phyloP scores from a whole-genome alignment of 2,329 filamentous ascomycete genomes.

The Aureobasidium sp. region DNA sequence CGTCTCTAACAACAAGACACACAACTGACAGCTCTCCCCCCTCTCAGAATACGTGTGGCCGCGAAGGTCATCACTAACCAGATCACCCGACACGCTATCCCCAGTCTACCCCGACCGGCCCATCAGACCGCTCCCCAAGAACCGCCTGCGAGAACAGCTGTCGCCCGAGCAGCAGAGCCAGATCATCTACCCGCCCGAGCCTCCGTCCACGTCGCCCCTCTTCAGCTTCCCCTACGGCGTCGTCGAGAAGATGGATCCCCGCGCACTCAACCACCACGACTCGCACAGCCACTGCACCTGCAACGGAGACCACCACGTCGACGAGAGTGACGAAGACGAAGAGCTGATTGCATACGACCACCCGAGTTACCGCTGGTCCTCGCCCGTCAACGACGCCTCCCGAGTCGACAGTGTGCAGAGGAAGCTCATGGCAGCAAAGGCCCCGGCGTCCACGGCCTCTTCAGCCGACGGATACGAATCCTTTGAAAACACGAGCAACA shows the following conservation, averaged over 20 bases:
- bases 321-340: constrained; percentile 58
- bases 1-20: neutral
- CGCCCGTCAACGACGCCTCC: constrained; percentile 23
- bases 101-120: constrained; percentile 79
- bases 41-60: constrained; percentile 13
- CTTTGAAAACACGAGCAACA: constrained; percentile 97
- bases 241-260: constrained; percentile 20
- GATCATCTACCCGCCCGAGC: constrained; percentile 72
- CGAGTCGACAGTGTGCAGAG: constrained; percentile 26
- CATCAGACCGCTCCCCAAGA: constrained; percentile 85
- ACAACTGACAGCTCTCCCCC: neutral
- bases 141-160: constrained; percentile 76
- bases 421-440: constrained; percentile 26
- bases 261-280: constrained; percentile 26
- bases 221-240: constrained; percentile 58
- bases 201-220: constrained; percentile 60
- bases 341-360: constrained; percentile 37
- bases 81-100: constrained; percentile 58
- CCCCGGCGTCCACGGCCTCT: constrained; percentile 50
- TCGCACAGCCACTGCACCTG: constrained; percentile 42
- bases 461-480: constrained; percentile 86
- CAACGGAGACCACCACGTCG: constrained; percentile 34
- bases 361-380: constrained; percentile 31
- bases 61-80: constrained; percentile 16
- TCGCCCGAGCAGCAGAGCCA: constrained; percentile 75